These are phyloP conservation scores for Crepidotus variabilis DNA, from an alignment of 768 basidiomycete genomes.

Conservation along the genomic window DNA sequence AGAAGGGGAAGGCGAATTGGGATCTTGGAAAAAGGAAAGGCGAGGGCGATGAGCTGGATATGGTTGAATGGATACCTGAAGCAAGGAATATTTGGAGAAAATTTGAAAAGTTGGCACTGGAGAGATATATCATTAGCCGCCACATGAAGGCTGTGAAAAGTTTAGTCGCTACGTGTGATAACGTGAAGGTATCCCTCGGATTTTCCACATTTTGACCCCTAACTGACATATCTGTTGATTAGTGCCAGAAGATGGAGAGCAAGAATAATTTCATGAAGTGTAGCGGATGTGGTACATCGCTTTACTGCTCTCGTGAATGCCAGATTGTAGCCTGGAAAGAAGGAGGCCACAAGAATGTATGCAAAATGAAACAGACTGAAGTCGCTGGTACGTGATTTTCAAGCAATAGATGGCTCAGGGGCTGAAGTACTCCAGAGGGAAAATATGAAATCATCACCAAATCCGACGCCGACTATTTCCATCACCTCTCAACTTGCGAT, in stretches of 20 bases:
- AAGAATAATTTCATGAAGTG: constrained; percentile 33
- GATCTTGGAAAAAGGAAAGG: constrained; percentile 14
- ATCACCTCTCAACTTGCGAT: constrained; percentile 31
- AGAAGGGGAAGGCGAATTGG: constrained; percentile 14
- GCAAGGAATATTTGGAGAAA: constrained; percentile 22
- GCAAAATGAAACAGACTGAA: constrained; percentile 34
- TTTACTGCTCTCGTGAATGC: constrained; percentile 38
- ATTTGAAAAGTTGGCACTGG: constrained; percentile 23
- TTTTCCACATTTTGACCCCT: not conserved
- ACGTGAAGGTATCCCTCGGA: constrained; percentile 22
- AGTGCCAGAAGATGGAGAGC: constrained; percentile 32
- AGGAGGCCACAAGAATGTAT: constrained; percentile 30
- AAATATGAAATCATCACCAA: constrained; percentile 28
- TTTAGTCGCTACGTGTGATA: constrained; percentile 32
- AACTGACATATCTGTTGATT: not conserved
- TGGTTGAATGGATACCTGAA: not conserved
- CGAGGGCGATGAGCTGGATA: not conserved
- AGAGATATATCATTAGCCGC: constrained; percentile 19
- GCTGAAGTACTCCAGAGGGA: constrained; percentile 21
- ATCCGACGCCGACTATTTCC: constrained; percentile 28
- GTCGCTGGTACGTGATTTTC: constrained; percentile 21
- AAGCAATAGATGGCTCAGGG: not conserved
- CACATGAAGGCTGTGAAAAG: constrained; percentile 24
- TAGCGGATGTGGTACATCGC: constrained; percentile 27
- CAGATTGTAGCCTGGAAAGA: constrained; percentile 32